phyloP scores from a whole-genome alignment of 2,329 filamentous ascomycete genomes.

The Epichloe festucae region DNA sequence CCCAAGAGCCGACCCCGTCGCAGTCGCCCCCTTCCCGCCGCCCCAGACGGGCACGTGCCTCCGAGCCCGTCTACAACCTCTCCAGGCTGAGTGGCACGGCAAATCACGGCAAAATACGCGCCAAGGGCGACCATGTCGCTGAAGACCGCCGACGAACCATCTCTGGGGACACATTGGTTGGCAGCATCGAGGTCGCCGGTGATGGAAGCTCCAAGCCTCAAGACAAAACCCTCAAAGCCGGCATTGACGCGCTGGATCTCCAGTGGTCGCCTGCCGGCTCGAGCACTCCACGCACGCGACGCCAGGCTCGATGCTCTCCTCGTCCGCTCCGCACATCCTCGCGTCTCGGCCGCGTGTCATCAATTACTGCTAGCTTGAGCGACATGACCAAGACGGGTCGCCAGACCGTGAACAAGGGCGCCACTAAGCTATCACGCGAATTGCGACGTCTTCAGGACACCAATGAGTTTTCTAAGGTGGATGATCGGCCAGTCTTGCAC shows the following conservation, averaged over 20 bases:
- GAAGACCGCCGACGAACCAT: conserved; percentile 33
- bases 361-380: conserved; percentile 33
- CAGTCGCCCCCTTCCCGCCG: conserved; percentile 25
- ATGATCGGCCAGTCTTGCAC: conserved; percentile 42
- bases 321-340: conserved; percentile 28
- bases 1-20: conserved; percentile 16
- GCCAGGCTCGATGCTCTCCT: conserved; percentile 18
- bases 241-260: conserved; percentile 34
- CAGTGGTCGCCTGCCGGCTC: conserved; percentile 29
- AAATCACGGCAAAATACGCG: conserved; percentile 42
- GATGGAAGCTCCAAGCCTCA: conserved; percentile 7
- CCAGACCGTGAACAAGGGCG: conserved; percentile 36
- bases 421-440: conserved; percentile 41
- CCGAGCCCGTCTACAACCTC: conserved; percentile 53
- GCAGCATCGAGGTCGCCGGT: conserved; percentile 13
- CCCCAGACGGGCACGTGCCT: conserved; percentile 41
- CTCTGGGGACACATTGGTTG: conserved; percentile 26
- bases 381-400: conserved; percentile 48
- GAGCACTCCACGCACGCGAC: conserved; percentile 20
- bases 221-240: conserved; percentile 3
- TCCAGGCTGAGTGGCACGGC: conserved; percentile 49
- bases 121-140: conserved; percentile 35
- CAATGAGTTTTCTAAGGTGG: conserved; percentile 47
- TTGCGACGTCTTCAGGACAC: conserved; percentile 47
- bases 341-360: conserved; percentile 25